Evolutionary conservation across 805 yeast genomes (phyloP), one percentile per base, ranked within the genome.

Genomic region (Wickerhamomyces kurtzmanii): DNA sequence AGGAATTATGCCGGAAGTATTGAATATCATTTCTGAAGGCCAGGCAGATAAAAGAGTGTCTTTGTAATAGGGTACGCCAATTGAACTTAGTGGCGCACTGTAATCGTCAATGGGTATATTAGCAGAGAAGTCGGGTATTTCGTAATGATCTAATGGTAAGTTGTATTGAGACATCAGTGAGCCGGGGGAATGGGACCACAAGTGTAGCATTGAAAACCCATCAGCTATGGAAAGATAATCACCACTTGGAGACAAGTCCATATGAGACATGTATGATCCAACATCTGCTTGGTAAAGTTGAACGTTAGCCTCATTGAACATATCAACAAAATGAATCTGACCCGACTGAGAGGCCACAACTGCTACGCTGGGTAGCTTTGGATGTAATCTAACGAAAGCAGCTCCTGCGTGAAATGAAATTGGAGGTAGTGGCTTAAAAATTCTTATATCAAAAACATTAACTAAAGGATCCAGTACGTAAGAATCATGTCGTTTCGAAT

Each of bases 341-440:
- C 97, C 97, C 14, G 70, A 53, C 13, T 65, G 64, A 0, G 96
- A 80, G 0, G 84, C 79, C 6, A 83, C 74, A 5, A 85, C 50
- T 24, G 85, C 71, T 20, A 80, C 74, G 21, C 82, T 80, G 5
- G 95, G 81, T 27, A 86, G 48, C 34, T 81, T 79, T 6, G 97
- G 96, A 55, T 89, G 96, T 36, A 89, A 63, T 27, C 81, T 66
- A 2, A 80, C 91, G 47, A 69, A 81, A 8, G 81, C 66, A 1
- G 97, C 96, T 9, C 96, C 96, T 0, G 86, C 78, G 1, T 91
- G 86, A 44, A 86, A 85, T 4, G 96, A 73, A 6, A 89, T 63
- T 4, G 96, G 96, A 0, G 93, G 62, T 31, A 77, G 53, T 2
- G 86, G 67, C 29, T 71, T 67, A 71, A 82, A 61, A 32, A 74